Evolutionary conservation across 1,284 basidiomycete genomes (phyloP).

Genomic region (Phlebopus sp.): DNA sequence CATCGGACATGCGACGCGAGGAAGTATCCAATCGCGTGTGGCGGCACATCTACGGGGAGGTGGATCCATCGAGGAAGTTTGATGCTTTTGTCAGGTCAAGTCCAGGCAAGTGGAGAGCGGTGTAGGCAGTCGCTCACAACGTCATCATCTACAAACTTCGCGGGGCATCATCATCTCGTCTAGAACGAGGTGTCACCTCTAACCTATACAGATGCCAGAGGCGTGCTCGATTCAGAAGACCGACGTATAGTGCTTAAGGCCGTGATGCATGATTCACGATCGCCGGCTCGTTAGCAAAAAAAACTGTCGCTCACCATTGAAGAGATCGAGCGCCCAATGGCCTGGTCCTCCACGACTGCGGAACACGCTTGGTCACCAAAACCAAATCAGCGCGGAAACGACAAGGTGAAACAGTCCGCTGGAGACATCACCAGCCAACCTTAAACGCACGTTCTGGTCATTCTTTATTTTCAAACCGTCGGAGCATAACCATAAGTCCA

Average conservation of each 20-base stretch:
- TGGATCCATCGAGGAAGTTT: slow-evolving; percentile 15
- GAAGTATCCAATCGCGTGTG: slow-evolving; percentile 3
- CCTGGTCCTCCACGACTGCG: neutral
- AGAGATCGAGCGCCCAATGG: neutral
- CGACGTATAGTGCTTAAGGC: neutral
- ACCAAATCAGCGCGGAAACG: neutral
- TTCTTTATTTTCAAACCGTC: slow-evolving; percentile 15
- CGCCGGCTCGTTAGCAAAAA: neutral
- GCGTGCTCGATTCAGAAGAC: slow-evolving; percentile 1
- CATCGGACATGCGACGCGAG: too few relatives aligned
- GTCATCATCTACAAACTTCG: slow-evolving; percentile 7
- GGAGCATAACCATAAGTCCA: slow-evolving; percentile 14
- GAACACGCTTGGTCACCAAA: slow-evolving; percentile 5
- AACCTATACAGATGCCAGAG: slow-evolving; percentile 12
- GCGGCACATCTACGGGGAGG: slow-evolving; percentile 6
- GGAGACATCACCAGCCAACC: slow-evolving; percentile 15
- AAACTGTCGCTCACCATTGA: neutral
- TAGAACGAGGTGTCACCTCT: slow-evolving; percentile 10
- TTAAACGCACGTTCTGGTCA: slow-evolving; percentile 12
- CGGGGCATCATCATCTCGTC: slow-evolving; percentile 15
- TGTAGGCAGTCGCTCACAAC: slow-evolving; percentile 4
- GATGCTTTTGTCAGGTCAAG: slow-evolving; percentile 4
- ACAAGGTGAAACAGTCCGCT: slow-evolving; percentile 2
- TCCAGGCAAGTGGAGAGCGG: neutral
- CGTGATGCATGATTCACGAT: slow-evolving; percentile 5